Base-by-base conservation (phyloP, 1,284 basidiomycete genomes). In the Tilletia caries region DNA sequence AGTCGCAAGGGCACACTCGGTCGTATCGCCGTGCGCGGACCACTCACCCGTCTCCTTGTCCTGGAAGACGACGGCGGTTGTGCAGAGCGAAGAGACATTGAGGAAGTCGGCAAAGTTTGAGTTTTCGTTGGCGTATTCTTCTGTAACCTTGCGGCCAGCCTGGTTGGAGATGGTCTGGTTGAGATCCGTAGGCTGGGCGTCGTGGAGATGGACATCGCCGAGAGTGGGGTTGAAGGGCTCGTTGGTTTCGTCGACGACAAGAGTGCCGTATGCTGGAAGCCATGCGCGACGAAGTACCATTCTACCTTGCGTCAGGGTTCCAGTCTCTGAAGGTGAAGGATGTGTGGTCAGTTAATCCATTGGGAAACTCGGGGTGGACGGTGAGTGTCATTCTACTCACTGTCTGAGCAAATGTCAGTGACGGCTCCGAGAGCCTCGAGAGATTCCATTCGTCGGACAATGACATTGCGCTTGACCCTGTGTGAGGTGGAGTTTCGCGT, bases 1-100 rank as follows among this genome's bases (percentile, higher is more conserved):
- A 6, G 89, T 89, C 80, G 90, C 89, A 5, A 90, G 86, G 0
- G 89, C 89, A 64, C 83, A 82, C 68, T 85, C 85, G 20, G 90
- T 91, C 0, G 89, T 88, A 75, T 91, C 90, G 34, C 90, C 90
- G 60, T 88, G 88, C 0, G 89, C 88, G 48, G 87, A 86, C 89
- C 89, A 91, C 5, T 74, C 73, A 64, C 73, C 71, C 1, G 64
- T 74, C 66, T 81, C 80, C 71, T 81, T 75, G 67, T 81, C 80
- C 68, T 82, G 72, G 72, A 82, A 78, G 3, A 82, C 81, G 5
- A 74, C 79, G 54, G 81, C 81, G n/a, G 79, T 72, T 68, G 82
- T 82, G 75, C 81, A 82, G 65, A 82, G 78, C 52, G 81, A 80
- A 18, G 80, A 77, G 46, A 82, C 76, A 64, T 77, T 76, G 67